phyloP scores from a whole-genome alignment of 306 rosid species.

The Fagus crenata region DNA sequence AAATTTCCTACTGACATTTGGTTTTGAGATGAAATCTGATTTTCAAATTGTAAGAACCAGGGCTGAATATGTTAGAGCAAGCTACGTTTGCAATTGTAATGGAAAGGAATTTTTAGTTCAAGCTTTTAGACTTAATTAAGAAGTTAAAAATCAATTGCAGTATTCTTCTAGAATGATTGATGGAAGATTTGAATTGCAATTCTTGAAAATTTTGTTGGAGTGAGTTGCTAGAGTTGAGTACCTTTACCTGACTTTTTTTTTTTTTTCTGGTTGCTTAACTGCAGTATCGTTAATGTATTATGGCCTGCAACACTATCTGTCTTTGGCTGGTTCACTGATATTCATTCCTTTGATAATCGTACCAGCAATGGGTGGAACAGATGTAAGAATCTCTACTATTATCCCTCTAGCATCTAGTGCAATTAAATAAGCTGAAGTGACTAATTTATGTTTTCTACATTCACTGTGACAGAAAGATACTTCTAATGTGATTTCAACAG shows the following conservation, averaged over 20 bases:
- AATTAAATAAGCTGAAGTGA: constrained; percentile 13
- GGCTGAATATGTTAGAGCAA: neutral
- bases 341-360: constrained; percentile 73
- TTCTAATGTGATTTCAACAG: constrained; percentile 85
- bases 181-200: neutral
- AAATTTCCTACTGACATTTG: no score
- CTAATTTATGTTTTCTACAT: constrained; percentile 20
- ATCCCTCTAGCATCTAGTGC: constrained; percentile 25
- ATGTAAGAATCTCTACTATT: constrained; percentile 53
- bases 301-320: constrained; percentile 86
- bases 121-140: neutral
- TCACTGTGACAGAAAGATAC: constrained; percentile 68
- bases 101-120: neutral
- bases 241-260: constrained; percentile 27
- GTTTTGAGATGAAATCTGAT: neutral
- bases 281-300: constrained; percentile 78
- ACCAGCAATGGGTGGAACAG: constrained; percentile 85
- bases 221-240: constrained; percentile 12
- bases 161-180: no score
- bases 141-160: neutral
- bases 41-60: neutral
- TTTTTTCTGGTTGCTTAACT: constrained; percentile 10
- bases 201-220: constrained; percentile 23
- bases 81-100: neutral
- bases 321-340: constrained; percentile 87